Conservation (phyloP, 2,329 filamentous ascomycete species). For the Thermothelomyces thermophilus region DNA sequence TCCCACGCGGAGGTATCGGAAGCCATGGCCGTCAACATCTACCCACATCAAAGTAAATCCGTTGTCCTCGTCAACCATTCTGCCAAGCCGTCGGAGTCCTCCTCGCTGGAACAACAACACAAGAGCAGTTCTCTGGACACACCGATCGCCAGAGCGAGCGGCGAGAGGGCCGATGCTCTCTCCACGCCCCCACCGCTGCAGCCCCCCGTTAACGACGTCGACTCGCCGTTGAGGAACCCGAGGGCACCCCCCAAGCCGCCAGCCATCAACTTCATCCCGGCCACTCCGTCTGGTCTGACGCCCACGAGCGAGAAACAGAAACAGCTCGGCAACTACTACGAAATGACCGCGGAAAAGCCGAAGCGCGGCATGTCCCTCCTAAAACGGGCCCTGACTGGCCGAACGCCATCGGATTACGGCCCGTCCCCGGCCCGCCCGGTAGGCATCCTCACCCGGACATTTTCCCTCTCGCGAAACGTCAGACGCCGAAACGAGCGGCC, state of each 20-base stretch:
- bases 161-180: slow-evolving; percentile 31
- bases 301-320: slow-evolving; percentile 47
- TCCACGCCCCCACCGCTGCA: slow-evolving; percentile 49
- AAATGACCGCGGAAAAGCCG: slow-evolving; percentile 41
- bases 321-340: slow-evolving; percentile 49
- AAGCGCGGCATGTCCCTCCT: slow-evolving; percentile 45
- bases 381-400: slow-evolving; percentile 46
- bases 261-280: slow-evolving; percentile 54
- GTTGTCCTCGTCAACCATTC: slow-evolving; percentile 54
- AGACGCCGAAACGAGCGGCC: slow-evolving; percentile 28
- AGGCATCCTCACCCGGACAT: slow-evolving; percentile 42
- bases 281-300: slow-evolving; percentile 54
- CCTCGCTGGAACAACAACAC: slow-evolving; percentile 31
- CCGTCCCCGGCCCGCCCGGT: slow-evolving; percentile 35
- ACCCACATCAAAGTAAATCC: slow-evolving; percentile 58
- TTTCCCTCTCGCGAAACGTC: slow-evolving; percentile 46
- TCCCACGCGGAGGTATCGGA: slow-evolving; percentile 56
- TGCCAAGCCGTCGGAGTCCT: slow-evolving; percentile 42
- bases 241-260: slow-evolving; percentile 44
- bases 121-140: slow-evolving; percentile 26
- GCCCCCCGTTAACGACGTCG: slow-evolving; percentile 46
- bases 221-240: slow-evolving; percentile 57
- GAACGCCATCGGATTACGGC: slow-evolving; percentile 39
- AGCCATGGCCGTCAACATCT: slow-evolving; percentile 55
- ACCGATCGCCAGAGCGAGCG: slow-evolving; percentile 35